A percentile compares a stretch with the other conserved stretches of the same genome.
These are phyloP conservation scores for Actinidia chinensis DNA, from an alignment of 179 eudicot genomes.

Conservation along the genomic window DNA sequence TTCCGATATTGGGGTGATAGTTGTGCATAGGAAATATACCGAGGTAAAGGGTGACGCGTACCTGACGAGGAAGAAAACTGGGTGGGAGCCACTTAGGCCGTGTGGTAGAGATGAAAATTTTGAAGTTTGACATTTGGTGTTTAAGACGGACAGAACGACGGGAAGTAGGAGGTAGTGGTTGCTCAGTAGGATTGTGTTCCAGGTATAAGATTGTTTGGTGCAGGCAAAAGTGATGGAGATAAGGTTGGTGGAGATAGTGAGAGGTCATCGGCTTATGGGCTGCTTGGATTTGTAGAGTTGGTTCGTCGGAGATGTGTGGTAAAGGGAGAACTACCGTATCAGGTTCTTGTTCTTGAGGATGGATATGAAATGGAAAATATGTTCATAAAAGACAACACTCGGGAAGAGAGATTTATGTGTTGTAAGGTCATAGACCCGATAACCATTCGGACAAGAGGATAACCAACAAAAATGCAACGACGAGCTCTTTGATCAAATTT, in stretches of 20 bases:
- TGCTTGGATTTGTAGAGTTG: neutral
- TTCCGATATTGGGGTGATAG: neutral
- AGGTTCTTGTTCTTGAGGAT: neutral
- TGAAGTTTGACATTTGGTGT: neutral
- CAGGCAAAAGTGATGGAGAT: neutral
- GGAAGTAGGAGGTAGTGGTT: neutral
- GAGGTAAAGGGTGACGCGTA: slow-evolving; percentile 7
- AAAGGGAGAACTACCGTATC: neutral
- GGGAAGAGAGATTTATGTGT: neutral
- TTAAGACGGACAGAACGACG: neutral
- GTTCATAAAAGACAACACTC: slow-evolving; percentile 15
- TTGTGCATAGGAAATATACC: neutral
- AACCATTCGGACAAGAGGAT: slow-evolving; percentile 18
- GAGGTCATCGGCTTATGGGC: neutral
- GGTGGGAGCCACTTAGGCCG: neutral
- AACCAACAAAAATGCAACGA: slow-evolving; percentile 12
- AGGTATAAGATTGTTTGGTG: neutral
- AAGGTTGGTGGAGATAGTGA: neutral
- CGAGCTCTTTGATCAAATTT: slow-evolving; percentile 17
- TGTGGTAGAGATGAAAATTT: slow-evolving; percentile 6
- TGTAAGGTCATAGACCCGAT: slow-evolving; percentile 5
- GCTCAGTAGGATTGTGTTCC: neutral
- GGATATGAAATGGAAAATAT: slow-evolving; percentile 14
- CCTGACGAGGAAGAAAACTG: neutral
- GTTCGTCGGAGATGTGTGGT: too few species aligned